A percentile compares a stretch with the other conserved stretches of the same genome.
These are phyloP conservation scores for Fraxinus xanthoxyloides DNA, from an alignment of 305 asterid species.

Conservation along the genomic window DNA sequence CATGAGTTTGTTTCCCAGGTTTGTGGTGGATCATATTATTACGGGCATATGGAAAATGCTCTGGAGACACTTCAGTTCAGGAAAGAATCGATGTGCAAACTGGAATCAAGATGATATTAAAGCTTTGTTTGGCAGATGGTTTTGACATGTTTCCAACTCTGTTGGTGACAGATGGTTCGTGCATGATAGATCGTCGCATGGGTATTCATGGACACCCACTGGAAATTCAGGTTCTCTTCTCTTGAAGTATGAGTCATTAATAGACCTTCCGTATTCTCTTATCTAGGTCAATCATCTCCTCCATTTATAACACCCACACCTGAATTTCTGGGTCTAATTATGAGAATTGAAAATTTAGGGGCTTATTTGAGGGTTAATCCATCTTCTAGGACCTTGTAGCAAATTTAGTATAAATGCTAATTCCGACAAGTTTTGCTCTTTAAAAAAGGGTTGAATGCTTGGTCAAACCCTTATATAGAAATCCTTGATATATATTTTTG, in stretches of 20 bases:
- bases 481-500: too few relatives aligned
- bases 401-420: too few relatives aligned
- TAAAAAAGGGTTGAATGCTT: too few relatives aligned
- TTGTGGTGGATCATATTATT: conserved; percentile 93
- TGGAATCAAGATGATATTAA: conserved; percentile 84
- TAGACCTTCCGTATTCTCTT: conserved; percentile 2
- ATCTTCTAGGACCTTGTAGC: too few relatives aligned
- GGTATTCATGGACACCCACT: conserved; percentile 98
- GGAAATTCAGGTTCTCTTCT: conserved; percentile 71
- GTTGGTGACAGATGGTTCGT: conserved; percentile 88
- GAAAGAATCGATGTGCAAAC: conserved; percentile 90
- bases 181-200: conserved; percentile 98
- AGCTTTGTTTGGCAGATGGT: conserved; percentile 88
- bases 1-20: conserved; percentile 42
- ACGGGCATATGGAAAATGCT: conserved; percentile 86
- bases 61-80: conserved; percentile 86
- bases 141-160: conserved; percentile 95
- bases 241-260: neutral
- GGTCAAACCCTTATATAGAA: too few relatives aligned
- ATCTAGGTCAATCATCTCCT: neutral
- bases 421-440: too few relatives aligned
- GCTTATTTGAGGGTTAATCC: too few relatives aligned
- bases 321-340: too few relatives aligned
- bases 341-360: too few relatives aligned
- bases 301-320: neutral